Evolutionary conservation across 257 asterid genomes (phyloP).

Genomic region (Plantago ovata): DNA sequence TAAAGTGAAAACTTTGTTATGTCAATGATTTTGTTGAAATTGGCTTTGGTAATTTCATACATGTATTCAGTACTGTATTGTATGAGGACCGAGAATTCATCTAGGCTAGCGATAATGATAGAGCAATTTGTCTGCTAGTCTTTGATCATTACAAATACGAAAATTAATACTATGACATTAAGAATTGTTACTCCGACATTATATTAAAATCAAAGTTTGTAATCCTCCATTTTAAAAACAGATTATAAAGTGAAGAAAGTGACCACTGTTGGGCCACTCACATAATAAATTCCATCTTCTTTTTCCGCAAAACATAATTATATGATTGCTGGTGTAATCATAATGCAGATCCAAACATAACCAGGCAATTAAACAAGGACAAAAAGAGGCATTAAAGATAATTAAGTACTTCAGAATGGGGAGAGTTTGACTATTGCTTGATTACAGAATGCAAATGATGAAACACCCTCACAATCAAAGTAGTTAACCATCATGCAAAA

Average conservation of each 20-base stretch:
- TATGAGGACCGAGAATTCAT: too few relatives aligned
- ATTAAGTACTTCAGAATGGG: neutral
- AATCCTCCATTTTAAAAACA: neutral
- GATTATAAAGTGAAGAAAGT: neutral
- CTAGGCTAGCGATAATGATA: too few relatives aligned
- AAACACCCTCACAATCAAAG: slow-evolving; percentile 5
- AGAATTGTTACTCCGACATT: too few relatives aligned
- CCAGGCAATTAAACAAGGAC: neutral
- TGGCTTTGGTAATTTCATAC: too few relatives aligned
- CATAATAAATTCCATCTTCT: neutral
- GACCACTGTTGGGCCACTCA: slow-evolving; percentile 5
- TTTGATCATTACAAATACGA: too few relatives aligned
- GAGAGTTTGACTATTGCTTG: neutral
- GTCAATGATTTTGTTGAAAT: too few relatives aligned
- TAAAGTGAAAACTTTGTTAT: too few relatives aligned
- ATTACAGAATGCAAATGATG: neutral
- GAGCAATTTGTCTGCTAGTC: too few relatives aligned
- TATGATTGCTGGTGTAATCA: slow-evolving; percentile 9
- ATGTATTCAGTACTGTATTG: too few relatives aligned
- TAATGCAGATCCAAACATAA: slow-evolving; percentile 2
- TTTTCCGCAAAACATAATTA: slow-evolving; percentile 1
- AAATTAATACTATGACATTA: too few relatives aligned
- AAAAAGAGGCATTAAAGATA: neutral
- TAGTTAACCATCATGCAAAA: neutral
- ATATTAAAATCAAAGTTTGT: neutral